Evolutionary conservation across 1,139 yeast species (phyloP).

Genomic region (Taphrina populina): DNA sequence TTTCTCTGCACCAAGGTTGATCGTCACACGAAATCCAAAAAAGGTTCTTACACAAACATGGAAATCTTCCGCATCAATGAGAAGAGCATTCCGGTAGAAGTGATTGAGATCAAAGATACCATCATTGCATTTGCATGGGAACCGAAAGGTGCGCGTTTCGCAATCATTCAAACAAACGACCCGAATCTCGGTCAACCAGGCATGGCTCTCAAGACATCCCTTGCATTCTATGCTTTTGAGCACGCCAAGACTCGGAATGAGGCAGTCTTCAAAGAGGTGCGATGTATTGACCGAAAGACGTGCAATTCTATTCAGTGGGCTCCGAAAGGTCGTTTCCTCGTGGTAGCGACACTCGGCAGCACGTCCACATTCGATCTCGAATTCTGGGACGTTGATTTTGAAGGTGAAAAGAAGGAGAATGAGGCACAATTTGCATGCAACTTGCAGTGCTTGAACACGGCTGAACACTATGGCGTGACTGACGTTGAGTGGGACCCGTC

Average conservation of each 20-base stretch:
- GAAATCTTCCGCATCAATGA: constrained; percentile 88
- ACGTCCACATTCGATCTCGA: constrained; percentile 64
- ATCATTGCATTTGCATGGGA: constrained; percentile 94
- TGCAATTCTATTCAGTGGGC: constrained; percentile 82
- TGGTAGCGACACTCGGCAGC: constrained; percentile 68
- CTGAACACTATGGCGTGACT: constrained; percentile 74
- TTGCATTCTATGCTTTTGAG: constrained; percentile 84
- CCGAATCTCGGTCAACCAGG: constrained; percentile 38
- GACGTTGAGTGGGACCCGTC: constrained; percentile 93
- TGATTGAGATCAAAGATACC: constrained; percentile 86
- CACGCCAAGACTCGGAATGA: constrained; percentile 48
- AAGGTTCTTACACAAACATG: constrained; percentile 84
- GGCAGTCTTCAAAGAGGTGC: constrained; percentile 61
- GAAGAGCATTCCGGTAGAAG: constrained; percentile 91
- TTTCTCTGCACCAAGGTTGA: constrained; percentile 91
- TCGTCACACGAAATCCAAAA: constrained; percentile 84
- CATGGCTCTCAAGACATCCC: constrained; percentile 53
- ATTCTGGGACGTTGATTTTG: constrained; percentile 81
- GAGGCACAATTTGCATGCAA: constrained; percentile 56
- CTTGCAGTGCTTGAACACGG: constrained; percentile 62
- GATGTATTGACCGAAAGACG: constrained; percentile 61
- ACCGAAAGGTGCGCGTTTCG: constrained; percentile 84
- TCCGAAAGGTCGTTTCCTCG: constrained; percentile 88
- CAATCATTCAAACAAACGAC: constrained; percentile 60
- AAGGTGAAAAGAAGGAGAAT: constrained; percentile 58